A percentile compares a stretch with the other conserved stretches of the same genome.
These are phyloP conservation scores for Herpetomonas tarakana DNA, from an alignment of 208 protist species.

Conservation along the genomic window DNA sequence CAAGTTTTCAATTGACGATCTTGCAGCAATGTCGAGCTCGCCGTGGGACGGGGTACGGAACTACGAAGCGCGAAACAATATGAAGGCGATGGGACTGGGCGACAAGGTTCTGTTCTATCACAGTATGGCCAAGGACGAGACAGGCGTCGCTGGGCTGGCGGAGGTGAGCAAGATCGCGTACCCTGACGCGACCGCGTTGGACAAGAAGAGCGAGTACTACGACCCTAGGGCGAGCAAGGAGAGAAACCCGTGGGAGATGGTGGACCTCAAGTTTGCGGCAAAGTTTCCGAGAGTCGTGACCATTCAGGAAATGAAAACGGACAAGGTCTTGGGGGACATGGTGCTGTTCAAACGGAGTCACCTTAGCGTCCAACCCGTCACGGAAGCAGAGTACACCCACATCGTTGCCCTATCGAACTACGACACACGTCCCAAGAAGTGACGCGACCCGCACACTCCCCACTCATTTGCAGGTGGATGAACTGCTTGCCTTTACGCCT, in stretches of 20 bases:
- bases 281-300: constrained; percentile 57
- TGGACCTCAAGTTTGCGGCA: constrained; percentile 71
- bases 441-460: too few species aligned
- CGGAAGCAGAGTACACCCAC: constrained; percentile 50
- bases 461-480: too few species aligned
- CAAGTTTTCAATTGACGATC: constrained; percentile 80
- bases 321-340: constrained; percentile 55
- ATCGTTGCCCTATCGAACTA: constrained; percentile 36
- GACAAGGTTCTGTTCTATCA: constrained; percentile 87
- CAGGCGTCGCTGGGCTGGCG: constrained; percentile 72
- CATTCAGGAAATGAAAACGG: constrained; percentile 49
- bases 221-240: constrained; percentile 53
- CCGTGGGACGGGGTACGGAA: constrained; percentile 89
- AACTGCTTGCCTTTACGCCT: too few species aligned
- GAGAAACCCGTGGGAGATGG: constrained; percentile 85
- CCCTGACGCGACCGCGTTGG: constrained; percentile 74
- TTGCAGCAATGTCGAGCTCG: constrained; percentile 35
- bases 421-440: too few species aligned
- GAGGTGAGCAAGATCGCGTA: constrained; percentile 53
- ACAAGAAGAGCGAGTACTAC: constrained; percentile 72
- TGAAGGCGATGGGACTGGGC: constrained; percentile 73
- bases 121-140: constrained; percentile 68
- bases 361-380: constrained; percentile 77
- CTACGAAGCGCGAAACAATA: constrained; percentile 83
- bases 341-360: constrained; percentile 60